phyloP scores from a whole-genome alignment of 164 flowering plant genomes.

The Tetrastigma voinierianum region DNA sequence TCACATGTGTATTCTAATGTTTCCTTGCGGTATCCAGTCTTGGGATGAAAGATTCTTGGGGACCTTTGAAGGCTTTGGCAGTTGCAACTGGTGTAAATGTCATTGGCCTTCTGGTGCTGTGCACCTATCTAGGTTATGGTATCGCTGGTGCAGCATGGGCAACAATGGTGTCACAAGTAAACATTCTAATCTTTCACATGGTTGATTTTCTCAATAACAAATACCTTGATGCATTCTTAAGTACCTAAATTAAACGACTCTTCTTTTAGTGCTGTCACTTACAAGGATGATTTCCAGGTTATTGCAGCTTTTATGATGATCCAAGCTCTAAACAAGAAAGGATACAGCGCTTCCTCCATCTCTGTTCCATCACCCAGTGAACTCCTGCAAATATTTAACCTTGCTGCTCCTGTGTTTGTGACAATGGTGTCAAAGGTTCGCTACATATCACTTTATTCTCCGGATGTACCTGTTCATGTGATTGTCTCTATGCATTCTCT shows the following conservation, averaged over 20 bases:
- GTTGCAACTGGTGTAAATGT: constrained; percentile 78
- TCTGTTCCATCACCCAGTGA: constrained; percentile 68
- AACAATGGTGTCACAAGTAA: constrained; percentile 91
- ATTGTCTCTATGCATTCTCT: constrained; percentile 7
- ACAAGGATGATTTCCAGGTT: constrained; percentile 44
- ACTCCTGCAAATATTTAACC: constrained; percentile 54
- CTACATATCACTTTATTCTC: constrained; percentile 1
- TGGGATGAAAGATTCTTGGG: constrained; percentile 98
- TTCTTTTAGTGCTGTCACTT: constrained; percentile 11
- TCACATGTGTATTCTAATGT: not conserved
- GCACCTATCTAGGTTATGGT: constrained; percentile 77
- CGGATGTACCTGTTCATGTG: not conserved
- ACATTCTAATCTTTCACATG: not conserved
- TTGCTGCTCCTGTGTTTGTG: constrained; percentile 94
- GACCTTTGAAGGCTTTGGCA: constrained; percentile 90
- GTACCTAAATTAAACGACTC: not conserved
- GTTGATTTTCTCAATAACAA: not conserved
- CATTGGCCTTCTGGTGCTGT: constrained; percentile 70
- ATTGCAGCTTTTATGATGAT: constrained; percentile 92
- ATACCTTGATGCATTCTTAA: not conserved
- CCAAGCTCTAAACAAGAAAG: constrained; percentile 64
- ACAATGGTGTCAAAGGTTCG: constrained; percentile 90
- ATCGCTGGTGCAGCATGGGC: constrained; percentile 99
- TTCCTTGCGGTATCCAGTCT: constrained; percentile 46
- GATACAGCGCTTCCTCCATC: constrained; percentile 67